Conservation (phyloP, 345 rosid species). For the Raphanus sativus region DNA sequence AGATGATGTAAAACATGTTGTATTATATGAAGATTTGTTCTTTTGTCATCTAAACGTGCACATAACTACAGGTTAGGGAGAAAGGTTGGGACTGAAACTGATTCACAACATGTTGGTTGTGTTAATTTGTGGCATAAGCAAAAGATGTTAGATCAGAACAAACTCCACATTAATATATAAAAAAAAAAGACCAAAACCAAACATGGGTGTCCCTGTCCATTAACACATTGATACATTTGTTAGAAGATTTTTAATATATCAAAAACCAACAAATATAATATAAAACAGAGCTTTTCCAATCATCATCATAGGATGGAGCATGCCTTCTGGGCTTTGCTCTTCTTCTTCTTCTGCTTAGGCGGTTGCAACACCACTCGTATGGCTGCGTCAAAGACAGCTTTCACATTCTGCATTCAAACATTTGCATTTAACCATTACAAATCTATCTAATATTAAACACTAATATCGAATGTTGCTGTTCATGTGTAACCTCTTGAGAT, state of each 20-base stretch:
- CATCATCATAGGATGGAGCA: conserved; percentile 74
- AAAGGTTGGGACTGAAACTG: neutral
- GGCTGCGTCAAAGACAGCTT: conserved; percentile 89
- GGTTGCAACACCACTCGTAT: conserved; percentile 96
- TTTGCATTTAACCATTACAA: neutral
- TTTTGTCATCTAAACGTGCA: neutral
- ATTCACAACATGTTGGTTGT: neutral
- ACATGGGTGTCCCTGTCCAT: conserved; percentile 27
- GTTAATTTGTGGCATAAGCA: conserved; percentile 1
- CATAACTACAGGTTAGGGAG: neutral
- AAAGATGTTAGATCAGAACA: conserved; percentile 14
- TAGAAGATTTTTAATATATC: neutral
- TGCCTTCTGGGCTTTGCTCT: conserved; percentile 78
- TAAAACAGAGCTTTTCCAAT: conserved; percentile 11
- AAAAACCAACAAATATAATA: conserved; percentile 17
- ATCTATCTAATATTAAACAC: neutral
- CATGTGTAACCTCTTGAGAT: conserved; percentile 70
- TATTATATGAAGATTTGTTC: too few relatives aligned
- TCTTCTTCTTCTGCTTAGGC: conserved; percentile 86
- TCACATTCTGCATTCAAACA: conserved; percentile 50
- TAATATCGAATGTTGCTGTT: neutral
- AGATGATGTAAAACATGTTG: too few relatives aligned
- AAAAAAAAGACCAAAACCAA: neutral
- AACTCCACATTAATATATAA: conserved; percentile 23
- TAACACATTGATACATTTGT: conserved; percentile 23